These are phyloP conservation scores for Centella asiatica DNA, from an alignment of 129 eudicot species.

Conservation along the genomic window DNA sequence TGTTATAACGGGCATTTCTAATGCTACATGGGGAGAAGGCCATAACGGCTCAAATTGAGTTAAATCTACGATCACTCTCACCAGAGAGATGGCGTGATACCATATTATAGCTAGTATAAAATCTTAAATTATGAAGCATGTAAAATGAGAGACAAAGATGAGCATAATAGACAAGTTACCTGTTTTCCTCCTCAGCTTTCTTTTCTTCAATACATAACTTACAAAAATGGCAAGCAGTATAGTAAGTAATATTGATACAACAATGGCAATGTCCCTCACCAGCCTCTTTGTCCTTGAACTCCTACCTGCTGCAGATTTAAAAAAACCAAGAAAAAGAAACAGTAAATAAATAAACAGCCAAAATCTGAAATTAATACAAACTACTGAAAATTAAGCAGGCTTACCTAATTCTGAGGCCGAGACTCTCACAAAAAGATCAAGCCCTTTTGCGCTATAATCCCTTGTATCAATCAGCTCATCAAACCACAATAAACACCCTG, in stretches of 20 bases:
- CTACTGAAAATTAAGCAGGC: background rate
- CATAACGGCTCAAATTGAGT: too few species aligned
- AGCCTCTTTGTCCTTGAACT: background rate
- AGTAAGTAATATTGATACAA: background rate
- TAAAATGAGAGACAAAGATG: too few species aligned
- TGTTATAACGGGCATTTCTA: too few species aligned
- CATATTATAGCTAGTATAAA: too few species aligned
- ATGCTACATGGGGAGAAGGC: too few species aligned
- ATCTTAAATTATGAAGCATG: too few species aligned
- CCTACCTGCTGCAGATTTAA: background rate
- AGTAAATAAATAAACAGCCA: too few species aligned
- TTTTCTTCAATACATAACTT: background rate
- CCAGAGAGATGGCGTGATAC: too few species aligned
- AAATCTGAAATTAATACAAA: too few species aligned
- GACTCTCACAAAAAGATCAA: constrained; percentile 15
- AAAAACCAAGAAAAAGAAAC: background rate
- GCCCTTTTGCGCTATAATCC: constrained; percentile 13
- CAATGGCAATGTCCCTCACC: background rate
- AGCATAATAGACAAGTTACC: background rate
- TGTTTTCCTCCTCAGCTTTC: background rate
- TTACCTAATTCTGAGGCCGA: constrained; percentile 29
- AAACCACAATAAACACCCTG: constrained; percentile 51
- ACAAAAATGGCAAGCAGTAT: background rate
- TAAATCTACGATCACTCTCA: too few species aligned
- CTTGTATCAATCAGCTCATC: constrained; percentile 26